Evolutionary conservation across 2,329 filamentous ascomycete species (phyloP).

Genomic region (Aspergillus alliaceus): DNA sequence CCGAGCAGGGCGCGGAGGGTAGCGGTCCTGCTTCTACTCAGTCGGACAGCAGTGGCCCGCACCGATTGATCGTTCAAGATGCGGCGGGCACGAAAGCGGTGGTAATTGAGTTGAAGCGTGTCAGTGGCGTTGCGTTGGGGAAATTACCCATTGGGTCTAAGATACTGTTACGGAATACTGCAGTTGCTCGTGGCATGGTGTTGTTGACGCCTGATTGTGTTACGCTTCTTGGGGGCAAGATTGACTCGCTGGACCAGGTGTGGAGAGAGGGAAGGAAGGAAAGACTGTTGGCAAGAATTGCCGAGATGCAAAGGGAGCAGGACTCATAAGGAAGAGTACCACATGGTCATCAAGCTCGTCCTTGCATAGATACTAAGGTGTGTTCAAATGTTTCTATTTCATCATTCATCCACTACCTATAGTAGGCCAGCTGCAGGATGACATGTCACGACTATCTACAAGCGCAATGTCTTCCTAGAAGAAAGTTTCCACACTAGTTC

Average conservation of each 20-base stretch:
- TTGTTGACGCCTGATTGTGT: constrained; percentile 70
- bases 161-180: constrained; percentile 66
- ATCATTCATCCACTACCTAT: not conserved
- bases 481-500: constrained; percentile 8
- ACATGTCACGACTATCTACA: not conserved
- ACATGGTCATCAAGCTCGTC: not conserved
- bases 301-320: constrained; percentile 25
- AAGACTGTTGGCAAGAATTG: constrained; percentile 63
- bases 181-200: constrained; percentile 71
- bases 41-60: constrained; percentile 55
- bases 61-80: constrained; percentile 83
- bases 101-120: constrained; percentile 68
- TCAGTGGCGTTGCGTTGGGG: constrained; percentile 64
- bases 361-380: not conserved
- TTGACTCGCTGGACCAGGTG: constrained; percentile 74
- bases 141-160: constrained; percentile 75
- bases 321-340: not conserved
- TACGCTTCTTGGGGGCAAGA: constrained; percentile 80
- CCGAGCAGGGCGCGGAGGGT: constrained; percentile 32
- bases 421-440: not conserved
- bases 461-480: not conserved
- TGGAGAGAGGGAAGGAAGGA: constrained; percentile 74
- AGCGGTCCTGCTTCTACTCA: constrained; percentile 15
- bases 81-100: constrained; percentile 66
- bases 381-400: not conserved